Percentiles rank a stretch among this genome's conserved stretches.
Evolutionary conservation across 202 grass and related monocot species (phyloP).

Genomic region (Saccharum hybrid): DNA sequence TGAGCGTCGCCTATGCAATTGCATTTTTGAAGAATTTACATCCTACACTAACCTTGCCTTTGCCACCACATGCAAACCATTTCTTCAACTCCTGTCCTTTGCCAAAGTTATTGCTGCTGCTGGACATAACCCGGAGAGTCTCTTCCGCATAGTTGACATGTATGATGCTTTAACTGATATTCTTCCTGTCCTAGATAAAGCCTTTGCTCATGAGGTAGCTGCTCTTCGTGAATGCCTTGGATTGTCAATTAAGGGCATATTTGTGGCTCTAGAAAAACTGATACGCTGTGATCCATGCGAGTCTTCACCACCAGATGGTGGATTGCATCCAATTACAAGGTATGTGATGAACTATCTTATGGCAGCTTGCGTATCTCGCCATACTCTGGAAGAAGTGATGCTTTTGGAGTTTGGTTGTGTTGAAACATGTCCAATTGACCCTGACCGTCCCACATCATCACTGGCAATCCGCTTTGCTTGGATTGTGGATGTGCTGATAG

Average conservation of each 20-base stretch:
- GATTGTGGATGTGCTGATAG: constrained; percentile 77
- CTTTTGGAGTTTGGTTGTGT: constrained; percentile 47
- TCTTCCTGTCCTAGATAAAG: constrained; percentile 32
- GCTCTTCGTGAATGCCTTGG: constrained; percentile 58
- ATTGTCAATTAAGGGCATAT: constrained; percentile 65
- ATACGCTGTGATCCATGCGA: constrained; percentile 59
- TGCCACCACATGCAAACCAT: constrained; percentile 38
- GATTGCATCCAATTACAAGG: constrained; percentile 76
- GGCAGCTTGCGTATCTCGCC: constrained; percentile 64
- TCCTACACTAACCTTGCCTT: constrained; percentile 48
- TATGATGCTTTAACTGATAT: constrained; percentile 48
- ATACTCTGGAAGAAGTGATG: constrained; percentile 79
- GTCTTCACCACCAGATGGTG: constrained; percentile 54
- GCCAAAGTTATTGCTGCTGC: constrained; percentile 39
- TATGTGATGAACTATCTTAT: constrained; percentile 90
- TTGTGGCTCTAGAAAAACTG: constrained; percentile 71
- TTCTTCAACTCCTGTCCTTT: constrained; percentile 47
- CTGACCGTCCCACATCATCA: constrained; percentile 69
- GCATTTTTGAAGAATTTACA: constrained; percentile 49
- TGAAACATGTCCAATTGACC: constrained; percentile 44
- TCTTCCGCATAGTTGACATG: constrained; percentile 59
- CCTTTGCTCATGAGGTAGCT: constrained; percentile 54
- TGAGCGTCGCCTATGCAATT: constrained; percentile 48
- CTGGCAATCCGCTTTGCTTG: constrained; percentile 62
- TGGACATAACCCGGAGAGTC: constrained; percentile 48